Conservation (phyloP, 2,329 filamentous ascomycete genomes). For the Didymella pomorum region DNA sequence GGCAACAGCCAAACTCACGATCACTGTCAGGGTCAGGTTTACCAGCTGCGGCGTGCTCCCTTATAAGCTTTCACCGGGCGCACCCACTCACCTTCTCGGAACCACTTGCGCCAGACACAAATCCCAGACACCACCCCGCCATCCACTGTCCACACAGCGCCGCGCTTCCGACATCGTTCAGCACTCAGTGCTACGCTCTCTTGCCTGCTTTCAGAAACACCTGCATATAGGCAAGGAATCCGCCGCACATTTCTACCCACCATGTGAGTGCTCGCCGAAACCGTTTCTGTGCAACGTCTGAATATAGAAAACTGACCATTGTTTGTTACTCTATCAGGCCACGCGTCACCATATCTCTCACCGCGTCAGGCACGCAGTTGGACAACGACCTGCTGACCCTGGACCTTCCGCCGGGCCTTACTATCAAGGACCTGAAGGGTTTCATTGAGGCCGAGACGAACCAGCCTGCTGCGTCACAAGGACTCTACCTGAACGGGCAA, state of each 20-base stretch:
- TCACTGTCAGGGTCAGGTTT: conserved; percentile 3
- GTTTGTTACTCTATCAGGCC: conserved; percentile 62
- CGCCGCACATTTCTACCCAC: conserved; percentile 29
- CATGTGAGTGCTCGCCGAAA: conserved; percentile 48
- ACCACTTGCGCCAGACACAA: conserved; percentile 26
- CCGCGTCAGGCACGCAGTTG: conserved; percentile 70
- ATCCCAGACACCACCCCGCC: conserved; percentile 31
- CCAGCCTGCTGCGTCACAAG: conserved; percentile 76
- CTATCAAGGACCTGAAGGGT: conserved; percentile 83
- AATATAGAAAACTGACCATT: conserved; percentile 40
- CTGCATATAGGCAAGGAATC: conserved; percentile 41
- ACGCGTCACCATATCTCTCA: conserved; percentile 85
- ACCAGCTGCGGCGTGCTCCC: conserved; percentile 26
- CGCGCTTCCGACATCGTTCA: conserved; percentile 18
- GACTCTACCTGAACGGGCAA: conserved; percentile 89
- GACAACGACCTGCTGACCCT: conserved; percentile 81
- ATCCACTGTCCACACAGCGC: conserved; percentile 20
- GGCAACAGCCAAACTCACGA: conserved; percentile 6
- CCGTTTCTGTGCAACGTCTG: conserved; percentile 47
- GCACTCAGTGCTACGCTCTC: conserved; percentile 44
- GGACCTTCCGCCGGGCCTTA: conserved; percentile 83
- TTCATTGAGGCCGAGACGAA: conserved; percentile 85
- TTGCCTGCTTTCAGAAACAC: conserved; percentile 43
- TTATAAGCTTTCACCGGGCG: conserved; percentile 31
- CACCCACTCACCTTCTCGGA: conserved; percentile 29